Conservation (phyloP, 192 early-diverging fungal genomes). For the Tieghemiomyces parasiticus region DNA sequence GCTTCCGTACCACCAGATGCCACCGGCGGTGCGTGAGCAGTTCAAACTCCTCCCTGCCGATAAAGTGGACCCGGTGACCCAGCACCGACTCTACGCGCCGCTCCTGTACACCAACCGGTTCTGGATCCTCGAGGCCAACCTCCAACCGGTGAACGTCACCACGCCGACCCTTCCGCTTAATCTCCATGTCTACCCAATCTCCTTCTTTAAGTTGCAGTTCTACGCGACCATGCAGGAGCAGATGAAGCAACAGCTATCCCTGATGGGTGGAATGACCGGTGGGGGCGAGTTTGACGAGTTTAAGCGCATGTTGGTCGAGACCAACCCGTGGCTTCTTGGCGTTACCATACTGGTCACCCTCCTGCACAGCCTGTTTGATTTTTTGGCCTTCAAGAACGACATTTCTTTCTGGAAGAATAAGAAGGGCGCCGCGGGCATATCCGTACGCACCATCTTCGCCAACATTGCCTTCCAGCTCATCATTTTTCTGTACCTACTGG, state of each 20-base stretch:
- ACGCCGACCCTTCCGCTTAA: constrained; percentile 43
- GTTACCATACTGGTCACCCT: constrained; percentile 63
- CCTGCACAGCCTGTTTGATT: constrained; percentile 76
- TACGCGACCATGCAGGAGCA: constrained; percentile 52
- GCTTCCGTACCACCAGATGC: constrained; percentile 4
- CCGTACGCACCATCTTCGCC: constrained; percentile 60
- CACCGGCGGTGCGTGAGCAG: not conserved
- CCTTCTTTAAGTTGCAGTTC: constrained; percentile 59
- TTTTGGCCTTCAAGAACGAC: constrained; percentile 89
- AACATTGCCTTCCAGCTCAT: constrained; percentile 75
- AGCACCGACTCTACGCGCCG: constrained; percentile 41
- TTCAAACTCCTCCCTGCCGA: not conserved
- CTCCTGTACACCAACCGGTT: constrained; percentile 67
- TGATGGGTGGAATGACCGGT: constrained; percentile 40
- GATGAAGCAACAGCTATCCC: constrained; percentile 32
- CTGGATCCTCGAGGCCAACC: constrained; percentile 55
- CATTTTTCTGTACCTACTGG: constrained; percentile 75
- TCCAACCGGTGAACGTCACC: constrained; percentile 43
- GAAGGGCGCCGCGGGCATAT: constrained; percentile 68
- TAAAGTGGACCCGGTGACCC: not conserved
- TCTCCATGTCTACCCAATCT: constrained; percentile 44
- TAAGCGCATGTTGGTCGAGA: constrained; percentile 83
- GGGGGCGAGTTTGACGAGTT: constrained; percentile 57
- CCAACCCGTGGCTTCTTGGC: constrained; percentile 66
- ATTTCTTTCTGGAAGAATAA: constrained; percentile 79